Evolutionary conservation across 768 basidiomycete genomes (phyloP).

Genomic region (Suillus ampliporus): DNA sequence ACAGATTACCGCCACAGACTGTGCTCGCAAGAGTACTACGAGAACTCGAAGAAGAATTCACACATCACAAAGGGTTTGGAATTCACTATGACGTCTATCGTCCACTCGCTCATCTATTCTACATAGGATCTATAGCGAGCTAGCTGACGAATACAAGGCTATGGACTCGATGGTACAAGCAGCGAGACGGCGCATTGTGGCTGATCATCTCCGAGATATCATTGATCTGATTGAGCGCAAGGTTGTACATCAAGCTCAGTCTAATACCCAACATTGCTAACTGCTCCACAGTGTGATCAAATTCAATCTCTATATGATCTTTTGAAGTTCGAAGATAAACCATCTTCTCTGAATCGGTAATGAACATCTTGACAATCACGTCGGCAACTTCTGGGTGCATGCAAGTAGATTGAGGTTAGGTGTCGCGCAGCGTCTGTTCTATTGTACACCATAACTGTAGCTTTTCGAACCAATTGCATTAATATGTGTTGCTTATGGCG

Average conservation of each 20-base stretch:
- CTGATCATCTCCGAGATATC: slow-evolving; percentile 87
- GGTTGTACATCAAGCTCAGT: slow-evolving; percentile 48
- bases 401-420: neutral
- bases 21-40: slow-evolving; percentile 80
- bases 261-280: slow-evolving; percentile 16
- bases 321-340: slow-evolving; percentile 76
- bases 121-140: slow-evolving; percentile 84
- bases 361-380: slow-evolving; percentile 1
- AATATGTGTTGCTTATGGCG: neutral
- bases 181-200: slow-evolving; percentile 82
- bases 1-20: slow-evolving; percentile 78
- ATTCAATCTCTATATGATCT: slow-evolving; percentile 91
- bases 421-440: neutral
- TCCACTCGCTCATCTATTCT: slow-evolving; percentile 16
- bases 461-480: slow-evolving; percentile 1
- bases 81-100: neutral
- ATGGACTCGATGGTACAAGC: slow-evolving; percentile 88
- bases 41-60: slow-evolving; percentile 95
- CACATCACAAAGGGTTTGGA: slow-evolving; percentile 89
- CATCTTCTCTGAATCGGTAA: slow-evolving; percentile 20
- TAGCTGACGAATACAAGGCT: slow-evolving; percentile 91
- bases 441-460: slow-evolving; percentile 4
- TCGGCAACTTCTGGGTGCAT: neutral
- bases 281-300: slow-evolving; percentile 76
- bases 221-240: slow-evolving; percentile 92